These are phyloP conservation scores for Phytopythium mirpurense DNA, from an alignment of 352 stramenopile species.

Conservation along the genomic window DNA sequence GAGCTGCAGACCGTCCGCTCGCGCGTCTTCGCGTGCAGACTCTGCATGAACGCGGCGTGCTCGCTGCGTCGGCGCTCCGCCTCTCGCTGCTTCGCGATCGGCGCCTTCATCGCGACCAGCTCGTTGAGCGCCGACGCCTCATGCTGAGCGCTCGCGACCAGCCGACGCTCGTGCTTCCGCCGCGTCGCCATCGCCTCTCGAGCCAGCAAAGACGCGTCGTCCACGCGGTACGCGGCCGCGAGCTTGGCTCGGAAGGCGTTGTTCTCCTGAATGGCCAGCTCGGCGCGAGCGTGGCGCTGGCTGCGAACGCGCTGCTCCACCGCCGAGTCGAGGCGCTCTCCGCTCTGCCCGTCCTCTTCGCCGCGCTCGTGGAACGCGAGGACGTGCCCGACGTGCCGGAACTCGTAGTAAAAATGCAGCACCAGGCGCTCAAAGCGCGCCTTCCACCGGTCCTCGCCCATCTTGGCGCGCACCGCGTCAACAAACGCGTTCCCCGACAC, in stretches of 20 bases:
- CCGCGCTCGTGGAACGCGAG: slow-evolving; percentile 27
- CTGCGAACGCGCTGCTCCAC: slow-evolving; percentile 4
- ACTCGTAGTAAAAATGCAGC: slow-evolving; percentile 68
- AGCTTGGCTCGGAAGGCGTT: slow-evolving; percentile 29
- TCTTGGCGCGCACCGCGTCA: slow-evolving; percentile 19
- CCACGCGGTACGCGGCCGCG: slow-evolving; percentile 22
- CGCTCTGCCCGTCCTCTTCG: slow-evolving; percentile 1
- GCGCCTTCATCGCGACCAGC: slow-evolving; percentile 7
- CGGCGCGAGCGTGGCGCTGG: slow-evolving; percentile 23
- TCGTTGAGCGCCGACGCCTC: slow-evolving; percentile 19
- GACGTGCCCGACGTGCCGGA: slow-evolving; percentile 53
- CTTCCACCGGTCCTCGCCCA: slow-evolving; percentile 40
- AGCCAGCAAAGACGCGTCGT: slow-evolving; percentile 7
- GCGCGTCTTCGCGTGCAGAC: not conserved
- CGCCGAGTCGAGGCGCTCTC: slow-evolving; percentile 6
- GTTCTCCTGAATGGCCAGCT: slow-evolving; percentile 28
- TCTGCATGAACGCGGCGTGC: slow-evolving; percentile 15
- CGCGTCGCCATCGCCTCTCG: slow-evolving; percentile 9
- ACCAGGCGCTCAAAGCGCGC: slow-evolving; percentile 45
- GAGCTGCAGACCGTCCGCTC: not conserved
- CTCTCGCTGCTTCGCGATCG: slow-evolving; percentile 12
- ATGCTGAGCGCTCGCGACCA: slow-evolving; percentile 13
- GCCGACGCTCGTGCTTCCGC: slow-evolving; percentile 12
- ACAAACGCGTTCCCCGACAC: slow-evolving; percentile 44
- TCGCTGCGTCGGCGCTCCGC: slow-evolving; percentile 15